These are phyloP conservation scores for Acacia melanoxylon DNA, from an alignment of 306 rosid species.

Conservation along the genomic window DNA sequence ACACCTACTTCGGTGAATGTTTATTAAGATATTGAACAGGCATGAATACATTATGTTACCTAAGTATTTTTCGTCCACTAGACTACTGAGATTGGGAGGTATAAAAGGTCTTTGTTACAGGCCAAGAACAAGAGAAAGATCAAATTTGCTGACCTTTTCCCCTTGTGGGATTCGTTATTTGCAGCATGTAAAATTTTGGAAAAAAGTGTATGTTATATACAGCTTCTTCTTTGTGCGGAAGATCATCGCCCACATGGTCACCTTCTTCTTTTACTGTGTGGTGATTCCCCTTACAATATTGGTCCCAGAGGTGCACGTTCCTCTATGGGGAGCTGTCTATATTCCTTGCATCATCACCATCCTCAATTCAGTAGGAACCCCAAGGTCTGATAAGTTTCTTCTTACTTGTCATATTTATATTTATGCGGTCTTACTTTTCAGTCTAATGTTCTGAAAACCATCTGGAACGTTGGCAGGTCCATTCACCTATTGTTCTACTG, in stretches of 20 bases:
- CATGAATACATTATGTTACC: not conserved
- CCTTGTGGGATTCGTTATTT: not conserved
- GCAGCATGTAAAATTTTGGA: conserved; percentile 92
- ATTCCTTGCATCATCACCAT: conserved; percentile 96
- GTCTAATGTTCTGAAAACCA: conserved; percentile 8
- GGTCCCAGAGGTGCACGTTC: conserved; percentile 96
- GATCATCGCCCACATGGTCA: conserved; percentile 93
- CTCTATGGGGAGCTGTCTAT: conserved; percentile 99
- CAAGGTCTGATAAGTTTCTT: conserved; percentile 54
- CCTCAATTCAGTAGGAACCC: conserved; percentile 98
- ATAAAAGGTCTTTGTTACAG: not conserved
- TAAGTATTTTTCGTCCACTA: not conserved
- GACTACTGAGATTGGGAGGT: not conserved
- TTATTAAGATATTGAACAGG: not conserved
- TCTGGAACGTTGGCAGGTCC: conserved; percentile 60
- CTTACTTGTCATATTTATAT: not conserved
- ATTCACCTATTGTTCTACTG: conserved; percentile 94
- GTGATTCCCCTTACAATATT: conserved; percentile 93
- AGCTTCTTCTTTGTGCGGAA: conserved; percentile 98
- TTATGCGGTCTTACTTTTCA: not conserved
- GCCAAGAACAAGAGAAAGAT: not conserved
- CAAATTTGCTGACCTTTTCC: not conserved
- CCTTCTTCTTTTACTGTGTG: conserved; percentile 90
- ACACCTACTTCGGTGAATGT: not conserved
- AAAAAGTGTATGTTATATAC: conserved; percentile 91